phyloP scores from a whole-genome alignment of 176 grass and related monocot genomes.

The Aegilops tauschii region DNA sequence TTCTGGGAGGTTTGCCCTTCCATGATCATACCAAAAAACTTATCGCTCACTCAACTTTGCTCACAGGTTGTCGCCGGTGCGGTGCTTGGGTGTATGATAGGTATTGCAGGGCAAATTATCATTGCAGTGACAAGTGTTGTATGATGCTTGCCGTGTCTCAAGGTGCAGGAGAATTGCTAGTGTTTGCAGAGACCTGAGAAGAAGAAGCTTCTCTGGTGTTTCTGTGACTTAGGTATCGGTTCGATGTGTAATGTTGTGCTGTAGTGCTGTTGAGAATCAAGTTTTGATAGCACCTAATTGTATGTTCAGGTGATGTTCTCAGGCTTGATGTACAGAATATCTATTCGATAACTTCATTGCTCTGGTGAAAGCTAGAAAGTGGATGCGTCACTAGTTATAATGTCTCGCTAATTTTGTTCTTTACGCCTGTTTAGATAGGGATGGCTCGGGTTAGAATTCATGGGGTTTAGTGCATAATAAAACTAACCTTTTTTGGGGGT shows the following conservation, averaged over 20 bases:
- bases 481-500: neutral
- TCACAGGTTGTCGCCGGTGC: conserved; percentile 63
- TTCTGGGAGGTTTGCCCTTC: neutral
- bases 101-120: conserved; percentile 49
- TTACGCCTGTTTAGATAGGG: neutral
- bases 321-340: conserved; percentile 56
- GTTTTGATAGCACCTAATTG: conserved; percentile 39
- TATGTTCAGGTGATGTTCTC: conserved; percentile 35
- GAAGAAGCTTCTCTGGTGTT: conserved; percentile 52
- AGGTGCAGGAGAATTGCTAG: conserved; percentile 39
- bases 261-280: conserved; percentile 35
- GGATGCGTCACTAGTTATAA: neutral
- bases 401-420: neutral
- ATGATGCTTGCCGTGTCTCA: conserved; percentile 18
- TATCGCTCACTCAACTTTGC: conserved; percentile 12
- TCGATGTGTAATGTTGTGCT: conserved; percentile 17
- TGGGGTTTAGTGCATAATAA: neutral
- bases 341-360: conserved; percentile 39
- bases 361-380: conserved; percentile 27
- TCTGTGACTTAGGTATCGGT: conserved; percentile 36
- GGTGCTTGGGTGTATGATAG: conserved; percentile 58
- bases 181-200: conserved; percentile 29
- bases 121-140: neutral
- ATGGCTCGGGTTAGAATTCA: neutral
- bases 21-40: neutral